Evolutionary conservation across 108 stramenopile genomes (phyloP).

Genomic region (Skeletonema tropicum): DNA sequence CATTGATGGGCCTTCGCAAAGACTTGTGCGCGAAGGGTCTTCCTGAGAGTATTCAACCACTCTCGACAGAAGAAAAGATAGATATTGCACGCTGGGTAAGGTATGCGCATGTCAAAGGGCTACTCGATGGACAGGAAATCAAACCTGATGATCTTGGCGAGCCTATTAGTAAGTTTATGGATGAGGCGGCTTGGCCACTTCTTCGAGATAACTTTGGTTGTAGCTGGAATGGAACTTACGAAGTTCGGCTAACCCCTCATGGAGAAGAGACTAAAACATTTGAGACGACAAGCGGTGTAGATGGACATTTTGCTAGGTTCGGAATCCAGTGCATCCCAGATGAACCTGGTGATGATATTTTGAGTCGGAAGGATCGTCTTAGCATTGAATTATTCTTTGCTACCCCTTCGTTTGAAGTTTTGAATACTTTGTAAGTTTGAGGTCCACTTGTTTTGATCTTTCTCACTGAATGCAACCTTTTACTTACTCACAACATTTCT

Average conservation of each 20-base stretch:
- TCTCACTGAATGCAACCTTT: neutral
- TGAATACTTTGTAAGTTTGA: constrained; percentile 3
- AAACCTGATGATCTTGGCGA: neutral
- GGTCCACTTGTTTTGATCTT: neutral
- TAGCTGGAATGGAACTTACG: neutral
- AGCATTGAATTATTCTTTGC: constrained; percentile 6
- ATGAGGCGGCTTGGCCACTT: neutral
- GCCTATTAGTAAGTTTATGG: neutral
- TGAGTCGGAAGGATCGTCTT: constrained; percentile 3
- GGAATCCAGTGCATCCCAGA: constrained; percentile 3
- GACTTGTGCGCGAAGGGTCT: neutral
- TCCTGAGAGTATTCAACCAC: constrained; percentile 3
- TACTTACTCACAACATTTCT: neutral
- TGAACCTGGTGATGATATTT: neutral
- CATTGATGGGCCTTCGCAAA: constrained; percentile 4
- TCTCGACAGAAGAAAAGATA: constrained; percentile 1
- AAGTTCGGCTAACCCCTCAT: neutral
- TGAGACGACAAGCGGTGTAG: neutral
- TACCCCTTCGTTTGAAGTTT: neutral
- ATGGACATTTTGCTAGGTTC: neutral
- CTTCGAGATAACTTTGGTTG: neutral
- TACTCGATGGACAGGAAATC: neutral
- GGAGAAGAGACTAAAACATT: neutral
- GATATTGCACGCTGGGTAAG: neutral
- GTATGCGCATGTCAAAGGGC: neutral